These are phyloP conservation scores for Klebsormidium nitens DNA, from an alignment of 139 green algal species.

Conservation along the genomic window DNA sequence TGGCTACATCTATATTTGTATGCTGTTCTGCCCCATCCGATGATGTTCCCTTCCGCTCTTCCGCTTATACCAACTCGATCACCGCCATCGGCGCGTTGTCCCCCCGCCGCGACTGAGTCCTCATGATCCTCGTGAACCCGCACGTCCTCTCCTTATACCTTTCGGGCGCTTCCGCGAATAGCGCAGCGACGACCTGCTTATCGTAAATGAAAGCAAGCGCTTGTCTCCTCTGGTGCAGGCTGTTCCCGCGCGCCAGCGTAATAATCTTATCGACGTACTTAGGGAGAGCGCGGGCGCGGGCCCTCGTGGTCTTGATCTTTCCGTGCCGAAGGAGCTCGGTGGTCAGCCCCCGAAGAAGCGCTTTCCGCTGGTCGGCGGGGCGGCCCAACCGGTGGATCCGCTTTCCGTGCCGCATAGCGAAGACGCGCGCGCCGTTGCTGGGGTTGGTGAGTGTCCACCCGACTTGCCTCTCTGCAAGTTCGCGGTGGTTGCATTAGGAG, in stretches of 20 bases:
- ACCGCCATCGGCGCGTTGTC: constrained; percentile 90
- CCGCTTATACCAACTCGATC: constrained; percentile 90
- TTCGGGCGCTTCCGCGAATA: constrained; percentile 78
- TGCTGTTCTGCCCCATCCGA: too few relatives aligned
- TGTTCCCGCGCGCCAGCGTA: constrained; percentile 87
- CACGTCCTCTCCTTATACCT: constrained; percentile 80
- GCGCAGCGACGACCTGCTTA: constrained; percentile 74
- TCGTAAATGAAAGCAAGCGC: constrained; percentile 90
- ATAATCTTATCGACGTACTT: constrained; percentile 98
- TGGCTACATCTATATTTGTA: too few relatives aligned
- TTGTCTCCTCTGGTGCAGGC: constrained; percentile 59
- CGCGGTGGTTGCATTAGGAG: constrained; percentile 2
- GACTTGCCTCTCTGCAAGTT: too few relatives aligned
- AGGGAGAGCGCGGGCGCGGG: constrained; percentile 82
- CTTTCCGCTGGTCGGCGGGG: constrained; percentile 95
- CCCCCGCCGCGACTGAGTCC: constrained; percentile 53
- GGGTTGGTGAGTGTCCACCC: too few relatives aligned
- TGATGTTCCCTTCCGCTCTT: neutral
- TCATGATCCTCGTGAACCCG: constrained; percentile 84
- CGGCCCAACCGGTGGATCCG: constrained; percentile 69
- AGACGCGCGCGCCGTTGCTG: constrained; percentile 60
- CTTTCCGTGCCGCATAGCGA: constrained; percentile 90
- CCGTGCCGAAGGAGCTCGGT: constrained; percentile 91
- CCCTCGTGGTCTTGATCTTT: constrained; percentile 91
- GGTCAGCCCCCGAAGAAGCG: constrained; percentile 80